These are phyloP conservation scores for Rosa rugosa DNA, from an alignment of 306 rosid species.

Conservation along the genomic window DNA sequence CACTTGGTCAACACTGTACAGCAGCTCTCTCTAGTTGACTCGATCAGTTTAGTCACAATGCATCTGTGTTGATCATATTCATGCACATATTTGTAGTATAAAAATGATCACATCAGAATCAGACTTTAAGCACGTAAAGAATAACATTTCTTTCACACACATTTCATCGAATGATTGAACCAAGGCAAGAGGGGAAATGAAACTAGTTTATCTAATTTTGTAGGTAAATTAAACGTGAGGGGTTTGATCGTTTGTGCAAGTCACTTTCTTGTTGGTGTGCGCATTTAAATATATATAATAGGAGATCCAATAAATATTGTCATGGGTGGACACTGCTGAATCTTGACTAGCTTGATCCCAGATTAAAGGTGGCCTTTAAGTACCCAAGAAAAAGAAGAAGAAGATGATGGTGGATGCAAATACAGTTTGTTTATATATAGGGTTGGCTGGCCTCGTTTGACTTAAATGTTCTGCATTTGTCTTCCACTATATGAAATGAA, in stretches of 20 bases:
- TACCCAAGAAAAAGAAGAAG: not conserved
- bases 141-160: not conserved
- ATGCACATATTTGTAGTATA: not conserved
- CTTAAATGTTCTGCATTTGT: not conserved
- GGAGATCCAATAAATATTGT: not conserved
- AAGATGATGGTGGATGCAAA: not conserved
- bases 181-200: not conserved
- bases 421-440: not conserved
- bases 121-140: not conserved
- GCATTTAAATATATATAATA: constrained; percentile 1
- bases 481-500: not conserved
- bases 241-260: not conserved
- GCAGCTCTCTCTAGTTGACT: constrained; percentile 29
- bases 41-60: not conserved
- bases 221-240: not conserved
- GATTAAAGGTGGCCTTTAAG: not conserved
- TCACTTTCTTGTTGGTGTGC: constrained; percentile 9
- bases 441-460: constrained; percentile 12
- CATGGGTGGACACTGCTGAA: constrained; percentile 10
- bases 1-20: constrained; percentile 26
- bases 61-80: not conserved
- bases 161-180: not conserved
- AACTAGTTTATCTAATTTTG: not conserved
- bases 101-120: not conserved
- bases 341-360: constrained; percentile 1